These are phyloP conservation scores for Arachnomyces sp. DNA, from an alignment of 2,329 filamentous ascomycete species.

Conservation along the genomic window DNA sequence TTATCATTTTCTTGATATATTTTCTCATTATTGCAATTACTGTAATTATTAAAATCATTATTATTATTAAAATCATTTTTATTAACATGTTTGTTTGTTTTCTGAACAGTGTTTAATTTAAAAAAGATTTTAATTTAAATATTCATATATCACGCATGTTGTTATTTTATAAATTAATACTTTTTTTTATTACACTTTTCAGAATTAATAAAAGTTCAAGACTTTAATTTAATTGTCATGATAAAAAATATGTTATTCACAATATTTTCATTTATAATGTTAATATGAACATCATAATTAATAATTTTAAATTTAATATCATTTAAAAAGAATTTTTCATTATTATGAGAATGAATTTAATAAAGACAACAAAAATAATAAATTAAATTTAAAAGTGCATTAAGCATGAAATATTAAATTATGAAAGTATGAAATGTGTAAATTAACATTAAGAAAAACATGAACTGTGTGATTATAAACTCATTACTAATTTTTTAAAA, in stretches of 20 bases:
- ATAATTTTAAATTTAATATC: not conserved
- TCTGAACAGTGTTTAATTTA: not conserved
- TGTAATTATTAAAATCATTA: not conserved
- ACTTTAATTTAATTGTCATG: not conserved
- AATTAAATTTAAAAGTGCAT: too few relatives aligned
- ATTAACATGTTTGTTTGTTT: not conserved
- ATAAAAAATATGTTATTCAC: not conserved
- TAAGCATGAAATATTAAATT: too few relatives aligned
- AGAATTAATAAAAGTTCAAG: not conserved
- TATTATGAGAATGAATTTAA: too few relatives aligned
- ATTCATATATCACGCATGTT: not conserved
- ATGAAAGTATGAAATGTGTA: too few relatives aligned
- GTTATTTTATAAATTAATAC: not conserved
- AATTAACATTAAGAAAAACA: too few relatives aligned
- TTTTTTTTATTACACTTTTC: constrained; percentile 1
- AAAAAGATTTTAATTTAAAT: too few relatives aligned
- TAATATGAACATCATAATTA: not conserved
- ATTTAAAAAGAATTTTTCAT: constrained; percentile 1
- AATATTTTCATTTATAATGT: not conserved
- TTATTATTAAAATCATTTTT: not conserved
- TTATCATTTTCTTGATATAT: not conserved
- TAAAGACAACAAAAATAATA: too few relatives aligned
- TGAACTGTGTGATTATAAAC: too few relatives aligned
- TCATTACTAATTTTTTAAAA: too few relatives aligned
- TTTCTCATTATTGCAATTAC: not conserved